Conservation (phyloP, 2,329 filamentous ascomycete species). For the Xylaria sp. region DNA sequence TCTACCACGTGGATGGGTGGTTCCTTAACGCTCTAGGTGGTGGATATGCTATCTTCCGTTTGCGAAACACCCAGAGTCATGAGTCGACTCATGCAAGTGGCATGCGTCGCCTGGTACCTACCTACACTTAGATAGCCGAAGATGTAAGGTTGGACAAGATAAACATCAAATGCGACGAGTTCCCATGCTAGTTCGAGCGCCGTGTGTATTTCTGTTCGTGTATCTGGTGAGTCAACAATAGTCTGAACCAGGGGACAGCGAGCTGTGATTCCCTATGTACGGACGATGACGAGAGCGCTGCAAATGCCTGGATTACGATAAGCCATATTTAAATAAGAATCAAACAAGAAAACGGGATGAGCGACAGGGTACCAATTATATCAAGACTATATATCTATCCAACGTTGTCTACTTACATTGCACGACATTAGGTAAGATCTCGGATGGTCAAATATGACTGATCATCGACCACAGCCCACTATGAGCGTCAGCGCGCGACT, state of each 20-base stretch:
- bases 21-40: not conserved
- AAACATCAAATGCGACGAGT: not conserved
- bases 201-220: slow-evolving; percentile 16
- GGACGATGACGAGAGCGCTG: not conserved
- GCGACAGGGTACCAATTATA: not conserved
- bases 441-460: not conserved
- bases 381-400: not conserved
- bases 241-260: not conserved
- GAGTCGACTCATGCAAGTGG: not conserved
- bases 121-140: not conserved
- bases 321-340: not conserved
- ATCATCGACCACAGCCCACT: not conserved
- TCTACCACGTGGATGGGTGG: slow-evolving; percentile 4
- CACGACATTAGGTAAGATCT: not conserved
- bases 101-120: not conserved
- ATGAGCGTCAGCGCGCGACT: not conserved
- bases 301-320: not conserved
- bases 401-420: not conserved
- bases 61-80: not conserved
- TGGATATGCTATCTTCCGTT: not conserved
- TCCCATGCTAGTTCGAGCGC: not conserved
- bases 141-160: not conserved
- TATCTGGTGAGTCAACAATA: not conserved
- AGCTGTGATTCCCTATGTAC: not conserved
- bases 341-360: not conserved